Conservation (phyloP, 208 protist species). For the Leishmania guyanensis region DNA sequence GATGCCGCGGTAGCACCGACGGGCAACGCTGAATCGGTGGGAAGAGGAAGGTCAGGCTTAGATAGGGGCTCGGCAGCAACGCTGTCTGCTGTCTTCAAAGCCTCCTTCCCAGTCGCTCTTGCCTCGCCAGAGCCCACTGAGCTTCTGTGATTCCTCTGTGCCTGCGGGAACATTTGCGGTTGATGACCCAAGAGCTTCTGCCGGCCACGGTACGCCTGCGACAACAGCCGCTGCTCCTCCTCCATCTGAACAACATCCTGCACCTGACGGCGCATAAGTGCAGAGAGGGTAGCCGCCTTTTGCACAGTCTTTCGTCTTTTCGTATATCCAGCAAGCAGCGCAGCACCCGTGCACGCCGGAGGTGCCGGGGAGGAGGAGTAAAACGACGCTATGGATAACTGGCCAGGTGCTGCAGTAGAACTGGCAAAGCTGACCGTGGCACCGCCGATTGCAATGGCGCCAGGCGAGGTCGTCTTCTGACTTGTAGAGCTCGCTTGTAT, state of each 20-base stretch:
- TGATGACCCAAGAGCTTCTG: constrained; percentile 18
- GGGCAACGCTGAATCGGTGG: not conserved
- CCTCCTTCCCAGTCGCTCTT: not conserved
- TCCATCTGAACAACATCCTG: constrained; percentile 45
- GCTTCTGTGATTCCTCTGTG: not conserved
- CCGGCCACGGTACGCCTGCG: constrained; percentile 26
- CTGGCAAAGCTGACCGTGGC: not conserved
- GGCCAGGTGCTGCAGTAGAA: not conserved
- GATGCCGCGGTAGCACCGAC: not conserved
- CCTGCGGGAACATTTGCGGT: not conserved
- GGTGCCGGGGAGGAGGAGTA: not conserved
- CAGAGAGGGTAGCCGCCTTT: constrained; percentile 29
- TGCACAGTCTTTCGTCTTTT: constrained; percentile 36
- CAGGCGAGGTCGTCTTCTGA: not conserved
- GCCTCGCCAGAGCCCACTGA: not conserved
- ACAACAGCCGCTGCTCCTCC: constrained; percentile 35
- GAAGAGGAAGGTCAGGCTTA: no score
- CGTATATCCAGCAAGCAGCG: constrained; percentile 37
- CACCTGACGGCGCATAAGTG: constrained; percentile 40
- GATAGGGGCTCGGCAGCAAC: not conserved
- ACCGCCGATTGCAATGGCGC: not conserved
- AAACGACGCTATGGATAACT: not conserved
- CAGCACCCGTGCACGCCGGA: constrained; percentile 19
- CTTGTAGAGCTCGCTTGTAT: not conserved
- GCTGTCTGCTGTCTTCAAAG: not conserved